A percentile compares a stretch with the other conserved stretches of the same genome.
Conservation (phyloP, 371 early-diverging fungal genomes). For the Aphelidium insulamus region DNA sequence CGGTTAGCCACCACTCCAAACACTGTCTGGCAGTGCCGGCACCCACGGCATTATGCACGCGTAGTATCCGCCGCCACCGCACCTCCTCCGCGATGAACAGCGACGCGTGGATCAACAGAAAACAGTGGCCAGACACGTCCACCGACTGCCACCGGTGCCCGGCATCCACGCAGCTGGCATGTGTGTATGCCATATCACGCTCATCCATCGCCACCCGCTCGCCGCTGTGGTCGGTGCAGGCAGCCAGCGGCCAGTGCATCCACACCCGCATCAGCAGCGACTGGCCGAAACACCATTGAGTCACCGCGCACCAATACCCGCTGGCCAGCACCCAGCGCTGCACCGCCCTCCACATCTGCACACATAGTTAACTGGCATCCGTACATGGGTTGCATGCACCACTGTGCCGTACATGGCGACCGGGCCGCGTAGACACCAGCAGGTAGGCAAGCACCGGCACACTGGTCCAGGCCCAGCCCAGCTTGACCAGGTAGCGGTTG, state of each 20-base stretch:
- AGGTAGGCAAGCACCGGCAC: slow-evolving; percentile 21
- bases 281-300: slow-evolving; percentile 65
- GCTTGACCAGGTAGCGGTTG: slow-evolving; percentile 52
- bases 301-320: slow-evolving; percentile 52
- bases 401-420: not conserved
- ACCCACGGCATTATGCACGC: slow-evolving; percentile 2
- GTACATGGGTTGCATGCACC: slow-evolving; percentile 2
- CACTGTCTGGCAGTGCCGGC: slow-evolving; percentile 2
- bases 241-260: slow-evolving; percentile 41
- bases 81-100: slow-evolving; percentile 58
- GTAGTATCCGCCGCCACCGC: slow-evolving; percentile 5
- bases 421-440: slow-evolving; percentile 6
- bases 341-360: slow-evolving; percentile 5
- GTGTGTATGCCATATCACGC: slow-evolving; percentile 1
- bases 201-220: slow-evolving; percentile 3
- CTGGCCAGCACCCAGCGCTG: slow-evolving; percentile 41
- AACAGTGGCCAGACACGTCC: slow-evolving; percentile 79
- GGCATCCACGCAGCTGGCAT: slow-evolving; percentile 19
- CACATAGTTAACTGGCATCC: not conserved
- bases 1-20: slow-evolving; percentile 12
- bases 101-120: slow-evolving; percentile 57
- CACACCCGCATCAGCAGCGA: slow-evolving; percentile 55
- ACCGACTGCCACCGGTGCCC: slow-evolving; percentile 50
- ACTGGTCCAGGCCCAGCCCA: slow-evolving; percentile 64
- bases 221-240: slow-evolving; percentile 13